Conservation (phyloP, 164 flowering plant genomes). For the Liquidambar formosana region DNA sequence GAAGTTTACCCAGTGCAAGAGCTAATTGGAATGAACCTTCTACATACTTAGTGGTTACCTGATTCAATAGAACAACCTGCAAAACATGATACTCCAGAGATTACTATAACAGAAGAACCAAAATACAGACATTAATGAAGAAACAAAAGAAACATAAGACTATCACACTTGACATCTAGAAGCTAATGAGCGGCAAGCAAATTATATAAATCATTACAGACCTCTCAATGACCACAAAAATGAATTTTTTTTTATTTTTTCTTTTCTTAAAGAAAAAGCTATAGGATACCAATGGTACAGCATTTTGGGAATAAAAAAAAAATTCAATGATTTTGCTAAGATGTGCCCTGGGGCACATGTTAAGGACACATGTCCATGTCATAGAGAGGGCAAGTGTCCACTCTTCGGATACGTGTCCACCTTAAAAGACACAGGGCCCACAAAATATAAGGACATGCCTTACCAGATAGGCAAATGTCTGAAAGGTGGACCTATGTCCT, state of each 20-base stretch:
- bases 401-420: no score
- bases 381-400: no score
- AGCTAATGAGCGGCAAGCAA: background rate
- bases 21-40: conserved; percentile 85
- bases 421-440: no score
- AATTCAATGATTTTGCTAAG: no score
- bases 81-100: background rate
- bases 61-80: conserved; percentile 87
- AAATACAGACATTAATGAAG: background rate
- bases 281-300: no score
- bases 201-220: background rate
- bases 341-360: no score
- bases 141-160: background rate
- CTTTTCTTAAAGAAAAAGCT: background rate
- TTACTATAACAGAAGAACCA: background rate
- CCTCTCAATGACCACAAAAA: background rate
- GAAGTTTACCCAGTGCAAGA: conserved; percentile 78
- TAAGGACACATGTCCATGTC: no score
- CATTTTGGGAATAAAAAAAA: no score
- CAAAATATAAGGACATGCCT: no score
- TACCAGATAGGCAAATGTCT: no score
- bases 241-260: background rate
- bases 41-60: conserved; percentile 71
- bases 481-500: no score
- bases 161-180: no score